These are phyloP conservation scores for Curvularia verruculosa DNA, from an alignment of 2,329 filamentous ascomycete species.

Conservation along the genomic window DNA sequence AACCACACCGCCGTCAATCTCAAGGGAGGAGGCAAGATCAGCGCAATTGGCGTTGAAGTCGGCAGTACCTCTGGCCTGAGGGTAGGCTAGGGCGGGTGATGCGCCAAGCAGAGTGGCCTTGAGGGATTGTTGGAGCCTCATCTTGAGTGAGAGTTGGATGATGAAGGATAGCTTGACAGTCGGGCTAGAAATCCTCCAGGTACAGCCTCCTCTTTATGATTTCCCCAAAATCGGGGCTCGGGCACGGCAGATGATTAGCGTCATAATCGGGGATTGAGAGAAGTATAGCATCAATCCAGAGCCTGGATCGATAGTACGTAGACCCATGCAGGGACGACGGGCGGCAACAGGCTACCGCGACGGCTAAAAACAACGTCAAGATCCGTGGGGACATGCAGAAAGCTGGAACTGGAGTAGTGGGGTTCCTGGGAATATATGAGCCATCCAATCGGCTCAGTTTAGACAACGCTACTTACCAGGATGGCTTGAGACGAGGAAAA, in stretches of 20 bases:
- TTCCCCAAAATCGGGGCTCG: neutral
- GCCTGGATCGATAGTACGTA: neutral
- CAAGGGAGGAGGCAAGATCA: conserved; percentile 39
- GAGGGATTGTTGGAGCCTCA: conserved; percentile 25
- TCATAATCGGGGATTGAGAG: neutral
- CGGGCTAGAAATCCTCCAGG: neutral
- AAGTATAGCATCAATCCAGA: conserved; percentile 4
- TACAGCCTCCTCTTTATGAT: neutral
- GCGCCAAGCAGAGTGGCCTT: conserved; percentile 22
- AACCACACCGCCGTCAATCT: conserved; percentile 45
- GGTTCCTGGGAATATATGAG: neutral
- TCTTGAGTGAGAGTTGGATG: conserved; percentile 13
- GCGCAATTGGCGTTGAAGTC: conserved; percentile 34
- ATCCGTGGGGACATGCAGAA: neutral
- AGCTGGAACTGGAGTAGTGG: conserved; percentile 4
- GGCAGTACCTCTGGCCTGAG: conserved; percentile 9
- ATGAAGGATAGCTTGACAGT: neutral
- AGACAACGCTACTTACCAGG: neutral
- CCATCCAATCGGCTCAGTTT: neutral
- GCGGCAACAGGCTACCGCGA: neutral
- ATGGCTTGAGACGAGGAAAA: neutral
- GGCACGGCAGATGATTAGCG: conserved; percentile 3
- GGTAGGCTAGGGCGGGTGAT: conserved; percentile 13
- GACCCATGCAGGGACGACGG: conserved; percentile 4
- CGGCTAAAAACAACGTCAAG: neutral